Base-by-base conservation (phyloP, 2,329 filamentous ascomycete species). In the Penicillium sp. region DNA sequence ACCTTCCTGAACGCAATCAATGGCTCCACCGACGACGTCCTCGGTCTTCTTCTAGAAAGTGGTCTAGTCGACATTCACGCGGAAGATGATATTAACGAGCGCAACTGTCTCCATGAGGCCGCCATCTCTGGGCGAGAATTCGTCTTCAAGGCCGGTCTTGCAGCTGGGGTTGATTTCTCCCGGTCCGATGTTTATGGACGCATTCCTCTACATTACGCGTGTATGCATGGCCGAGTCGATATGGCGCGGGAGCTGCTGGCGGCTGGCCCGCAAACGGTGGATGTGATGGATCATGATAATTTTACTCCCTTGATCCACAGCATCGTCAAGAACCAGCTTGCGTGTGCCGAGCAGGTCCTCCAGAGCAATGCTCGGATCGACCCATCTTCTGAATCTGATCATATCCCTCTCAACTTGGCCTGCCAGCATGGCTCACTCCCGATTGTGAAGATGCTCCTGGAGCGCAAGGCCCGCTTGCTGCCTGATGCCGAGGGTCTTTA, bases 51-150 rank as follows among this genome's bases (percentile, higher is more conserved):
- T 28, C 81, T 97, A 28, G 87, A 91, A 52, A 97, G 93, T 2
- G 87, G 87, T 0, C 80, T 95, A 26, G 91, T 99, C 37, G 90
- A 98, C 75, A 84, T 97, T n/a, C 88, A 92, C 71, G 95, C 93
- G 0, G 92, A 96, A 70, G 95, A 99, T 74, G 93, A 97, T 71
- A 98, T 99, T 76, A 99, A 98, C 71, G 94, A 97, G 79, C 86
- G 95, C 43, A 99, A 97, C 71, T 97, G 93, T 72, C 83, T 99
- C 51, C 95, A 99, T 70, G 95, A 98, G 78, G 92, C 95, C n/a
- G 90, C 93, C 0, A 97, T 98, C 55, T 96, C 96, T 63, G 93
- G 93, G 22, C 93, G 93, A 70, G 80, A 85, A 10, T 89, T 91
- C 68, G 90, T 97, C 33, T 81, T 98, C 60, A 81, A 86, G 54